A percentile compares a stretch with the other conserved stretches of the same genome.
These are phyloP conservation scores for Colletotrichum spinosum DNA, from an alignment of 2,329 filamentous ascomycete species.

Conservation along the genomic window DNA sequence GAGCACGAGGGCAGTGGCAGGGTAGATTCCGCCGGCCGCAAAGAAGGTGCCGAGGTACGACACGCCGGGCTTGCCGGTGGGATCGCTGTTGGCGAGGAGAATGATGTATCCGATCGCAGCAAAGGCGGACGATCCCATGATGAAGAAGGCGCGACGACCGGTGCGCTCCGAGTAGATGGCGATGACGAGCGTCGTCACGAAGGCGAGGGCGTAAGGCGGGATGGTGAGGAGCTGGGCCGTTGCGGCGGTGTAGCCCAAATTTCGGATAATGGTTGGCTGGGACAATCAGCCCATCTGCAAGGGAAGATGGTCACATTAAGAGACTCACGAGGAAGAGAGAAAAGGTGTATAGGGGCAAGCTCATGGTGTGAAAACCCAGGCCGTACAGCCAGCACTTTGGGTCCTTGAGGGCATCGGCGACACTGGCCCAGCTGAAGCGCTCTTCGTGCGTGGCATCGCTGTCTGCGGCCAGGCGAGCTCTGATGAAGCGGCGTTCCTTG, in stretches of 20 bases:
- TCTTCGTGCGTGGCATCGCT: conserved; percentile 78
- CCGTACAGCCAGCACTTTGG: conserved; percentile 81
- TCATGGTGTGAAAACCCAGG: conserved; percentile 78
- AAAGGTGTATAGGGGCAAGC: conserved; percentile 68
- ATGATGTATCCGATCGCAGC: conserved; percentile 73
- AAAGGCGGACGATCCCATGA: conserved; percentile 67
- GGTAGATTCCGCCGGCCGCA: conserved; percentile 75
- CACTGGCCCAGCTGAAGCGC: conserved; percentile 75
- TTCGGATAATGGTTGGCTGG: conserved; percentile 64
- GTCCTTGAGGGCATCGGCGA: conserved; percentile 72
- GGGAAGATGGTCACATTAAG: rapidly evolving
- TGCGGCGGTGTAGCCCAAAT: conserved; percentile 65
- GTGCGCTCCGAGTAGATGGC: conserved; percentile 71
- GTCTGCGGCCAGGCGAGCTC: conserved; percentile 73
- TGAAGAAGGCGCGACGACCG: conserved; percentile 70
- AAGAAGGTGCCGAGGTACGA: conserved; percentile 73
- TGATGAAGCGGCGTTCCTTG: conserved; percentile 67
- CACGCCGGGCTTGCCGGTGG: conserved; percentile 61
- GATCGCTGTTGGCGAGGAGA: conserved; percentile 63
- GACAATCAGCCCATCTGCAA: background rate
- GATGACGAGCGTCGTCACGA: conserved; percentile 66
- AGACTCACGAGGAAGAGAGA: conserved; percentile 63
- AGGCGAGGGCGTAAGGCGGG: conserved; percentile 73
- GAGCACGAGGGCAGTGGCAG: conserved; percentile 70
- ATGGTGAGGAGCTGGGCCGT: conserved; percentile 70